Conservation (phyloP, 1,284 basidiomycete species). For the Tylopilus orsonianus region DNA sequence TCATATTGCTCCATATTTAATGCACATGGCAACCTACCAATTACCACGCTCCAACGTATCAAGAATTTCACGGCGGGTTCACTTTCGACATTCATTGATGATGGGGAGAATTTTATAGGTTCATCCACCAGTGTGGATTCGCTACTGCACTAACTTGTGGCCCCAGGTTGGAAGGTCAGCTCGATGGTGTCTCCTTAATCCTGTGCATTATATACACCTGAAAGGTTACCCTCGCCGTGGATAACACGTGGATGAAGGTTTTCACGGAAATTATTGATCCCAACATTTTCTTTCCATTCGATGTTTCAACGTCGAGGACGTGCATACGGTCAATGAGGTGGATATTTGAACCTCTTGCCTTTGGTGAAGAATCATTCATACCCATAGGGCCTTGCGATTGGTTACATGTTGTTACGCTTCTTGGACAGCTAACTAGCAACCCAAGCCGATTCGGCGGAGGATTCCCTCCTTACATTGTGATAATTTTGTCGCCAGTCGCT, state of each 20-base stretch:
- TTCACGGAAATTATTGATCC: conserved; percentile 77
- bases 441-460: too few relatives aligned
- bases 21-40: conserved; percentile 91
- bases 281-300: conserved; percentile 80
- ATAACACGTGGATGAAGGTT: conserved; percentile 94
- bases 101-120: conserved; percentile 89
- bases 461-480: too few relatives aligned
- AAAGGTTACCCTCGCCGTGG: conserved; percentile 86
- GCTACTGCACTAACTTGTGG: conserved; percentile 58
- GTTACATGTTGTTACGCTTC: conserved; percentile 98
- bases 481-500: too few relatives aligned
- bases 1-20: conserved; percentile 85
- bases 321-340: conserved; percentile 93
- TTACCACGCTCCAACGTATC: conserved; percentile 92
- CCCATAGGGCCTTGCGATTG: conserved; percentile 85
- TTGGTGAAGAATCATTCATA: conserved; percentile 34
- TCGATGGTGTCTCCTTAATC: not conserved
- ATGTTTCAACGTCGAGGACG: conserved; percentile 99
- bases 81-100: conserved; percentile 93
- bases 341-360: conserved; percentile 82
- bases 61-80: conserved; percentile 96
- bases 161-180: conserved; percentile 59
- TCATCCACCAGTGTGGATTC: conserved; percentile 89
- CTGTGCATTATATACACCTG: conserved; percentile 9
- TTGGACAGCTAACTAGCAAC: conserved; percentile 86